Evolutionary conservation across 2,329 filamentous ascomycete species (phyloP), one percentile per base, ranked within the genome.

Genomic region (Cladosporium halotolerans): DNA sequence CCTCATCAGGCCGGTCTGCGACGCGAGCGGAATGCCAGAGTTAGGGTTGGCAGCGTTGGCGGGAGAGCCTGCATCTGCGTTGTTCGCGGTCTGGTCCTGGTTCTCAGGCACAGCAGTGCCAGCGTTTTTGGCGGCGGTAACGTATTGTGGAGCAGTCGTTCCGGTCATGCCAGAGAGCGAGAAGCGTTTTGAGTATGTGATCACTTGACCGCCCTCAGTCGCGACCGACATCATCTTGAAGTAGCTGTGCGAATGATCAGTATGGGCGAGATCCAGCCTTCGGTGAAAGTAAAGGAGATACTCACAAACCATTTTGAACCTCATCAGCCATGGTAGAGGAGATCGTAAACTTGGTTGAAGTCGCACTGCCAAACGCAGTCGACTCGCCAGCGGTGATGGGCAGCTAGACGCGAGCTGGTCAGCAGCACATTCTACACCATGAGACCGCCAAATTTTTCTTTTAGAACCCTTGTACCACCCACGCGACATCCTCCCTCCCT

Each of bases 131-230:
- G 71, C 63, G 13, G 66, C 72, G 16, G 62, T 55, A 19, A 63
- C 60, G 44, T 79, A 68, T 36, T 62, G 63, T 1, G 73, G 55
- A 1, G 76, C 69, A 61, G 84, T 84, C 4, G 70, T 70, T 36
- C 83, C 83, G 2, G 77, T 83, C 83, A 87, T 86, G 60, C 76
- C 77, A 9, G 73, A 73, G 49, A 86, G 71, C n/a, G 79, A 77
- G 69, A 88, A 88, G 57, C 83, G 82, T 46, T 72, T 61, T 9
- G 83, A 85, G 65, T 77, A 86, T 62, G 79, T 82, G 53, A 76
- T 78, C 16, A 82, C 71, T 3, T 75, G 77, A 32, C 78, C 78
- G 36, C 80, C 78, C n/a, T 75, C 73, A 14, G 74, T 72, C 4
- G 75, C 76, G 6, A 74, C 73, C 13, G 81, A 78, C 53, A 79